phyloP scores from a whole-genome alignment of 106 monocot genomes.

The Dactylorhiza incarnata region DNA sequence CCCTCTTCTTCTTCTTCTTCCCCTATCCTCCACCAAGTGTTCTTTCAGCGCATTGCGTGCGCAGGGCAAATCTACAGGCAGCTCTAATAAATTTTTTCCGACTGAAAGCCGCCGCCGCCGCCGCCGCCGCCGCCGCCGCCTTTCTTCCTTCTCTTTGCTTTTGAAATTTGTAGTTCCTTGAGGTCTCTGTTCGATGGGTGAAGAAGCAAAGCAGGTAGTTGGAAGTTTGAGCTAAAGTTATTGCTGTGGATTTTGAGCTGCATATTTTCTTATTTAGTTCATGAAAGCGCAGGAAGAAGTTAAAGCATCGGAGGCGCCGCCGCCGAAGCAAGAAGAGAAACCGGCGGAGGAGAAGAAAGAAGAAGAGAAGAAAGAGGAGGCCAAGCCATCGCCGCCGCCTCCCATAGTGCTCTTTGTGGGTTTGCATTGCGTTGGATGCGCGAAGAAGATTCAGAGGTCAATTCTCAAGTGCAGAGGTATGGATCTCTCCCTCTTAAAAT shows the following conservation, averaged over 20 bases:
- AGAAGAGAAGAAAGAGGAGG: constrained; percentile 41
- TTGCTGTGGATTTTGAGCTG: neutral
- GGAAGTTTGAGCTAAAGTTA: no score
- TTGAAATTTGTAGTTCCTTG: neutral
- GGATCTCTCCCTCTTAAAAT: neutral
- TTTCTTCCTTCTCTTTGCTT: constrained; percentile 1
- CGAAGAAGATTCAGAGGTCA: constrained; percentile 50
- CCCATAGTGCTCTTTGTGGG: constrained; percentile 44
- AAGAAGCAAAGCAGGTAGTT: constrained; percentile 7
- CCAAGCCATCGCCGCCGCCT: constrained; percentile 33
- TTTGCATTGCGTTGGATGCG: constrained; percentile 76
- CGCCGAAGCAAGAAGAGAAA: constrained; percentile 8
- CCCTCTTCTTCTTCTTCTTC: constrained; percentile 9
- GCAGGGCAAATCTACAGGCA: neutral
- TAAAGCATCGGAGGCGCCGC: constrained; percentile 21
- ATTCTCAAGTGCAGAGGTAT: constrained; percentile 55
- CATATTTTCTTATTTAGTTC: neutral
- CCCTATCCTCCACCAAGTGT: neutral
- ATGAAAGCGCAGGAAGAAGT: constrained; percentile 28
- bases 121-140: no score
- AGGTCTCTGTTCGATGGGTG: constrained; percentile 5
- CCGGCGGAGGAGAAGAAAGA: constrained; percentile 20
- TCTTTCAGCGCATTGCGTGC: neutral
- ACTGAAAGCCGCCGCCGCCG: neutral
- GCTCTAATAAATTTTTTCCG: neutral